phyloP scores from a whole-genome alignment of 208 protist genomes.

The Trypanosoma platydactyli region DNA sequence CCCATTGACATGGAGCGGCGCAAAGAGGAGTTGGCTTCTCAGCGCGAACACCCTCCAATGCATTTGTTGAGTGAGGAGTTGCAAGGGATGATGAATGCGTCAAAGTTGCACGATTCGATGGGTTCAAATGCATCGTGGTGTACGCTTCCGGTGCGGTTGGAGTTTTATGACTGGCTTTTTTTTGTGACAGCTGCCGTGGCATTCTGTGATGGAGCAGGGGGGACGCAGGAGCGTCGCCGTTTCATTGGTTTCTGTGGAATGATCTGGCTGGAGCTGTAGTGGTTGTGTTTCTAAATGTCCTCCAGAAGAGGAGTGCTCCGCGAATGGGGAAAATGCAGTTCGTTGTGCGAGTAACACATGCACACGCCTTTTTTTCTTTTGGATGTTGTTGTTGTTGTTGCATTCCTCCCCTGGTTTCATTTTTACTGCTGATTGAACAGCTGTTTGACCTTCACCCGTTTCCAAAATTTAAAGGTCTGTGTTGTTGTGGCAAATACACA shows the following conservation, averaged over 20 bases:
- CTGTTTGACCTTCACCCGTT: no score
- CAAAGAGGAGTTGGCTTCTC: constrained; percentile 32
- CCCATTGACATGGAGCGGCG: constrained; percentile 34
- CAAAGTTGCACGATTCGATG: constrained; percentile 16
- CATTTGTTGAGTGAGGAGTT: constrained; percentile 55
- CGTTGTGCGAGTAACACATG: no score
- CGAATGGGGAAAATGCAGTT: no score
- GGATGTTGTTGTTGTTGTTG: no score
- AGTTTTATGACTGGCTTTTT: constrained; percentile 46
- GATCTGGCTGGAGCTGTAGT: constrained; percentile 44
- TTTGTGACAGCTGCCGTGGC: constrained; percentile 47
- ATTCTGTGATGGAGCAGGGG: constrained; percentile 32
- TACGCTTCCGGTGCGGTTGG: constrained; percentile 38
- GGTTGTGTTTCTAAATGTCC: constrained; percentile 8
- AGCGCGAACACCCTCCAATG: constrained; percentile 49
- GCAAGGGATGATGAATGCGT: constrained; percentile 29
- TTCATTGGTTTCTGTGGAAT: constrained; percentile 70
- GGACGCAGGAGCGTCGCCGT: constrained; percentile 29
- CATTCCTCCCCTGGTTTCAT: no score
- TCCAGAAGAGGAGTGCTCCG: constrained; percentile 19
- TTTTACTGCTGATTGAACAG: no score
- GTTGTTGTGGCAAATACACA: no score
- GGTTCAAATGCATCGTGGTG: not conserved
- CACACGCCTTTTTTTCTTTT: no score
- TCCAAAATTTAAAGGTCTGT: no score